Conservation (phyloP, 768 basidiomycete genomes). For the Postia placenta region DNA sequence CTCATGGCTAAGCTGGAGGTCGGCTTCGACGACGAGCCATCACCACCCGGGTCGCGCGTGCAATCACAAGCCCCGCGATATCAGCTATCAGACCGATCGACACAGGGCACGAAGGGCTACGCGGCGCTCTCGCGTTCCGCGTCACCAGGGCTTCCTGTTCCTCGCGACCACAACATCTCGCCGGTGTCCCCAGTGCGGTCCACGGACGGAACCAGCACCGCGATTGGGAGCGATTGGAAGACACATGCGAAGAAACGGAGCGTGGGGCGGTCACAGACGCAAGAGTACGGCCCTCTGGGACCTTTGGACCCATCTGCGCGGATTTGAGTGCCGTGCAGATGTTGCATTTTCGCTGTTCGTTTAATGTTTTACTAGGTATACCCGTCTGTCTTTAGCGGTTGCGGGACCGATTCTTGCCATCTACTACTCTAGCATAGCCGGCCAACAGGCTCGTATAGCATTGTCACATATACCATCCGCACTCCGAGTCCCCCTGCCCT, state of each 20-base stretch:
- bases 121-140: conserved; percentile 46
- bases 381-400: background rate
- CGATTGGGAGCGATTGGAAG: conserved; percentile 29
- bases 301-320: conserved; percentile 30
- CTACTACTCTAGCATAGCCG: background rate
- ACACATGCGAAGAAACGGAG: conserved; percentile 36
- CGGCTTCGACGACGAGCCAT: conserved; percentile 76
- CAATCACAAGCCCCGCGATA: conserved; percentile 47
- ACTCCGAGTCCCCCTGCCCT: background rate
- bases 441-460: background rate
- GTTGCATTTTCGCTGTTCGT: background rate
- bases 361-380: background rate
- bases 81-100: conserved; percentile 49
- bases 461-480: background rate
- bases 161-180: conserved; percentile 19
- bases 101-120: conserved; percentile 41
- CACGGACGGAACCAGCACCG: conserved; percentile 31
- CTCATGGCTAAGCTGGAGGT: conserved; percentile 89
- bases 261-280: conserved; percentile 27
- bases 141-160: conserved; percentile 31
- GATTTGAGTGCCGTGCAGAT: conserved; percentile 11
- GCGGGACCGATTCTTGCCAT: background rate
- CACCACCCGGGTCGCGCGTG: conserved; percentile 32
- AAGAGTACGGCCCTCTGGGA: conserved; percentile 44
- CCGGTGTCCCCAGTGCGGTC: conserved; percentile 26